Conservation (phyloP, 192 early-diverging fungal species). For the Backusella circina region DNA sequence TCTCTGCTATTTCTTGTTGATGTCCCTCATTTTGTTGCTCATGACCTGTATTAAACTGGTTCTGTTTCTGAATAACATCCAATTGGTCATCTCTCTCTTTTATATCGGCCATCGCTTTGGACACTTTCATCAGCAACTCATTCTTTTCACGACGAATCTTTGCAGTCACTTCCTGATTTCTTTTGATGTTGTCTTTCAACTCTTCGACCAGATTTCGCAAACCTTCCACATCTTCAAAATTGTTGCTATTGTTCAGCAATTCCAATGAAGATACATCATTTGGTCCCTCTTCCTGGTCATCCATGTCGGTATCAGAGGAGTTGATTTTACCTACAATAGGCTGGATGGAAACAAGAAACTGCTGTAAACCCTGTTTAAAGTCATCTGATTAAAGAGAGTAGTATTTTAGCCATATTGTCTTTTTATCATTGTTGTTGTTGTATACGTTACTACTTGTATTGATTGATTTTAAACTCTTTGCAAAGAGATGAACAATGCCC, state of each 20-base stretch:
- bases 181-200: slow-evolving; percentile 13
- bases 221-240: slow-evolving; percentile 29
- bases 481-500: slow-evolving; percentile 47
- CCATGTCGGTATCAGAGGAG: neutral
- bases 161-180: slow-evolving; percentile 15
- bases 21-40: no score
- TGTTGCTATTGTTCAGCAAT: neutral
- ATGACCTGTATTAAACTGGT: neutral
- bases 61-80: neutral
- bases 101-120: slow-evolving; percentile 21
- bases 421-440: neutral
- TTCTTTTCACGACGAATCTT: slow-evolving; percentile 36
- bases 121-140: slow-evolving; percentile 31
- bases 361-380: slow-evolving; percentile 14
- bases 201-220: slow-evolving; percentile 28
- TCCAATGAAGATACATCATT: neutral
- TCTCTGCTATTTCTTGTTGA: neutral
- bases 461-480: slow-evolving; percentile 20
- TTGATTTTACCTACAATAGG: slow-evolving; percentile 34
- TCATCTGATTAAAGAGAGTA: slow-evolving; percentile 9
- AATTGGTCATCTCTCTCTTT: slow-evolving; percentile 19
- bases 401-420: neutral
- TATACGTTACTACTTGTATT: slow-evolving; percentile 15
- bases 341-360: slow-evolving; percentile 20
- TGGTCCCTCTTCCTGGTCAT: neutral